Conservation (phyloP, 768 basidiomycete species). For the Trametes sanguinea region DNA sequence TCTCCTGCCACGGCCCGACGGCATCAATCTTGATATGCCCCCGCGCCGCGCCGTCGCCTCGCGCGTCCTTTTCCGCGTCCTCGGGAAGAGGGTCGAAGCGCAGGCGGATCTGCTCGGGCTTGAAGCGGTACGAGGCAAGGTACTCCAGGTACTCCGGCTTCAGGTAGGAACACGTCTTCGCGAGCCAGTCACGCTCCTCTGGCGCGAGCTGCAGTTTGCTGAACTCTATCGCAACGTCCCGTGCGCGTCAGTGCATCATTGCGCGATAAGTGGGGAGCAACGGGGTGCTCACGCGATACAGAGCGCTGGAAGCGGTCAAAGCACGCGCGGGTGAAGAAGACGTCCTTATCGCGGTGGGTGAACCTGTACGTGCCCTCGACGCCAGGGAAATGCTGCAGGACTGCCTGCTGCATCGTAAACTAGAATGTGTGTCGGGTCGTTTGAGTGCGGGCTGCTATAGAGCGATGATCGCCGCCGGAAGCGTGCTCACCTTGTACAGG, state of each 20-base stretch:
- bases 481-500: conserved; percentile 75
- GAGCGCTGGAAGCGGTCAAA: conserved; percentile 59
- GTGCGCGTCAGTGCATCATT: not conserved
- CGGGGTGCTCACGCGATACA: conserved; percentile 51
- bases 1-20: conserved; percentile 73
- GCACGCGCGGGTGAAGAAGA: conserved; percentile 66
- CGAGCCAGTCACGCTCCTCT: conserved; percentile 70
- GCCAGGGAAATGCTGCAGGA: conserved; percentile 74
- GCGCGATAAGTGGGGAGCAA: not conserved
- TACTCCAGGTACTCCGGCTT: conserved; percentile 72
- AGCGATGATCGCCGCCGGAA: conserved; percentile 4
- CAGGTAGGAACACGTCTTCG: conserved; percentile 72
- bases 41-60: conserved; percentile 1
- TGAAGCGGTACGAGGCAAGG: conserved; percentile 67
- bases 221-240: conserved; percentile 55
- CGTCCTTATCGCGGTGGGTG: conserved; percentile 69
- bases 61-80: conserved; percentile 34
- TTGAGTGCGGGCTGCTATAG: not conserved
- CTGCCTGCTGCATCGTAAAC: conserved; percentile 96
- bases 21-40: conserved; percentile 66
- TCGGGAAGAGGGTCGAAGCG: conserved; percentile 60
- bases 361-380: conserved; percentile 74
- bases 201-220: conserved; percentile 57
- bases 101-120: conserved; percentile 71
- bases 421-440: conserved; percentile 31